Evolutionary conservation across 306 rosid species (phyloP), one percentile per base, ranked within the genome.

Genomic region (Trifolium fragiferum): DNA sequence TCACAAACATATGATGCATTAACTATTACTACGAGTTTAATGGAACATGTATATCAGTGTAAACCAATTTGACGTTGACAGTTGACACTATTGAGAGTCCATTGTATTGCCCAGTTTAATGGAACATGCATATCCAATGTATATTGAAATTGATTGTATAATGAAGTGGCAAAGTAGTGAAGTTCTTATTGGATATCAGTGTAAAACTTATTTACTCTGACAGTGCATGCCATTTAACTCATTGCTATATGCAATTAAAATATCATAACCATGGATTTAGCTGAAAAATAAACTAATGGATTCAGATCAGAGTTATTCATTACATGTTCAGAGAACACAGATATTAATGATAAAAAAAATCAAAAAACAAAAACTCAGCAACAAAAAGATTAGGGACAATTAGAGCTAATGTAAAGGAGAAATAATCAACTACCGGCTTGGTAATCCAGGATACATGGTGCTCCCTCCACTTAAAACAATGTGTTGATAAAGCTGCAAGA

Each of bases 361-460:
- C 0, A 5, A 32, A 32, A 32, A 32, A 32, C 6, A 32, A 70
- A 23, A 38, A 44, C 54, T 70, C 59, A 15, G 61, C 21, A 58
- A 25, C 35, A 79, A 60, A 32, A 76, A 43, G 32, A 65, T 50
- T 18, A 54, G 71, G 43, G 66, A 44, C 69, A 73, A 68, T 69
- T 66, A 23, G 72, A 70, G 73, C 78, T 61, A 44, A 67, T 57
- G 82, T 68, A 35, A 76, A 69, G 69, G 78, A 77, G 78, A 68
- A 84, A 68, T 51, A 77, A 72, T 13, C 77, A 70, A 81, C 63
- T 89, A 94, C 99, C 99, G 89, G 88, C 99, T 95, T 47, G 99
- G 98, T 82, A 95, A 81, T 83, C 99, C 99, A 62, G 99, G 99
- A 87, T 92, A 95, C 99, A 95, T 95, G 58, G 99, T 95, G 89